These are phyloP conservation scores for Colletotrichum zoysiae DNA, from an alignment of 2,329 filamentous ascomycete genomes.

Conservation along the genomic window DNA sequence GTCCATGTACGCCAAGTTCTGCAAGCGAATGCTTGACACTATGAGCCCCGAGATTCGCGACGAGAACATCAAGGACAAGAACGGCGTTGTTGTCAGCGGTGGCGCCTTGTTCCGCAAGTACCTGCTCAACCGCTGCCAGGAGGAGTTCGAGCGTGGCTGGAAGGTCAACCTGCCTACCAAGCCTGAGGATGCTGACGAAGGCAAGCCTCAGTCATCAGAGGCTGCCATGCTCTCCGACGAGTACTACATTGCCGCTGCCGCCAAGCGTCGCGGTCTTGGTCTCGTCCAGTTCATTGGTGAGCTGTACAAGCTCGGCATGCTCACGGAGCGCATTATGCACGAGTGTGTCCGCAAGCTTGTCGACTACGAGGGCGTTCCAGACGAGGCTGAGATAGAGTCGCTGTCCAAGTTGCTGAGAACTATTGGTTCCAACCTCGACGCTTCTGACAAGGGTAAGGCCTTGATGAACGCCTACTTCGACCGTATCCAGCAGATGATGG, in stretches of 20 bases:
- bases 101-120: conserved; percentile 98
- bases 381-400: conserved; percentile 96
- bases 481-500: conserved; percentile 85
- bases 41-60: conserved; percentile 97
- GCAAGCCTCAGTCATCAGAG: conserved; percentile 69
- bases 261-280: conserved; percentile 96
- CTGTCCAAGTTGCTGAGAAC: conserved; percentile 93
- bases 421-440: conserved; percentile 89
- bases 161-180: conserved; percentile 85
- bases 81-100: conserved; percentile 87
- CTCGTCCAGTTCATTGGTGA: conserved; percentile 99
- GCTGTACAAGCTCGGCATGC: conserved; percentile 98
- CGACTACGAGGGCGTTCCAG: conserved; percentile 91
- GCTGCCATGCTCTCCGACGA: conserved; percentile 91
- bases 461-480: conserved; percentile 96
- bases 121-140: conserved; percentile 96
- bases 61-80: conserved; percentile 93
- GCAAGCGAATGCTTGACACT: conserved; percentile 93
- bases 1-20: conserved; percentile 99
- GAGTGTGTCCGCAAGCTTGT: conserved; percentile 98
- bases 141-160: conserved; percentile 99
- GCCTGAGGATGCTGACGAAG: conserved; percentile 73
- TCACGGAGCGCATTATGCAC: conserved; percentile 99
- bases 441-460: conserved; percentile 82
- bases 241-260: conserved; percentile 93